Evolutionary conservation across 1,139 yeast genomes (phyloP), one percentile per base, ranked within the genome.

Genomic region (Sugiyamaella xylanicola): DNA sequence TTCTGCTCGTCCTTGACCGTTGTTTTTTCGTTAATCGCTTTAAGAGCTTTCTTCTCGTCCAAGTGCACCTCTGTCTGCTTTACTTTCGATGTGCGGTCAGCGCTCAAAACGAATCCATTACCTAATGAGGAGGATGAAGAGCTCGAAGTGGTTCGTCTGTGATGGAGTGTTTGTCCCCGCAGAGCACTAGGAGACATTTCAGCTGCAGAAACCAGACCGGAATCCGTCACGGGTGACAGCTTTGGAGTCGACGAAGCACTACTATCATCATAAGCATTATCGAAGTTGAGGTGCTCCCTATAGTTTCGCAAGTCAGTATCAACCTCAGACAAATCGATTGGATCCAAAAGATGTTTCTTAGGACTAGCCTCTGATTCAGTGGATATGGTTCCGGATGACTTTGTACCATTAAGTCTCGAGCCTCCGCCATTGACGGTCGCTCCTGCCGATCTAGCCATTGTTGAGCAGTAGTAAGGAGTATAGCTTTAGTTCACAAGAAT

Each of bases 251-350:
- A 42, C 8, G 51, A 32, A 15, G 56, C 58, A 48, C 64, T n/a
- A n/a, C n/a, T 60, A 15, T 62, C 64, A n/a, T 55, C 63, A 51
- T 61, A 62, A 13, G 57, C 47, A 50, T 62, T 61, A 56, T 62
- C 61, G 37, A 44, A 27, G 2, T 48, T 42, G 32, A 62, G 56
- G 25, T 62, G 65, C 32, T 57, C 59, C 13, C 65, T 51, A 25
- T 48, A 41, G 15, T 32, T 48, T 29, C 52, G 16, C 20, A 48
- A 25, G 27, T 48, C 45, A 25, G 40, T 48, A 15, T 48, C 52
- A 9, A 48, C 16, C 17, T 40, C 39, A 27, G 11, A 40, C 16
- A 48, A 41, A 48, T 40, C 21, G 7, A 19, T 15, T n/a, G 17
- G 27, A 40, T 48, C 29, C 5, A 48, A 41, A 27, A 39, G 9